Conservation (phyloP, 345 rosid species). For the Sisymbrium altissimum region DNA sequence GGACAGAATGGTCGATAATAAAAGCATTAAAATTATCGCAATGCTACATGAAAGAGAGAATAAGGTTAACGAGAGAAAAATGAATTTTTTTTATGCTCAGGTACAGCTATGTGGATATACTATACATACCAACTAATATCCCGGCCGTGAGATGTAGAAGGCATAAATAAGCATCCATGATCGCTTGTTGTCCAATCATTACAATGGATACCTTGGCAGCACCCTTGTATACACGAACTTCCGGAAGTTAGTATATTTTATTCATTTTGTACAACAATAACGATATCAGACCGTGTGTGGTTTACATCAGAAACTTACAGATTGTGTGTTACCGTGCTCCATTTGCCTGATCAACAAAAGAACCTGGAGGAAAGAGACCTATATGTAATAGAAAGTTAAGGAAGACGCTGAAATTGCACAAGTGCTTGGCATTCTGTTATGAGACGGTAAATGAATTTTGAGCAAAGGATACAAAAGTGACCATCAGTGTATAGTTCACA, state of each 20-base stretch:
- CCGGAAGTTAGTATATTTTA: slow-evolving; percentile 2
- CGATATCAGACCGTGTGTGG: background rate
- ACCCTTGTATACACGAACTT: slow-evolving; percentile 48
- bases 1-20: background rate
- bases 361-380: slow-evolving; percentile 96
- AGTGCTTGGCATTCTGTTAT: slow-evolving; percentile 5
- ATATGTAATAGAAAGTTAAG: slow-evolving; percentile 46
- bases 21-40: no score
- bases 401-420: slow-evolving; percentile 38
- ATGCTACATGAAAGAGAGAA: no score
- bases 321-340: slow-evolving; percentile 98
- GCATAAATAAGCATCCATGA: slow-evolving; percentile 99
- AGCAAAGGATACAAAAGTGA: slow-evolving; percentile 94
- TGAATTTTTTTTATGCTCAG: no score
- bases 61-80: no score
- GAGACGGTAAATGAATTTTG: background rate
- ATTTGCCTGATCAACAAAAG: slow-evolving; percentile 89
- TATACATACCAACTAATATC: slow-evolving; percentile 87
- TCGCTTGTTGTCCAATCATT: slow-evolving; percentile 96
- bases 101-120: background rate
- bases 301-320: slow-evolving; percentile 53
- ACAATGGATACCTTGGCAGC: slow-evolving; percentile 96
- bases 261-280: slow-evolving; percentile 1
- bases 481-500: slow-evolving; percentile 98
- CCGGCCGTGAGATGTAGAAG: slow-evolving; percentile 93